Base-by-base conservation (phyloP, 805 yeast genomes). In the Cyberlindnera sargentensis region DNA sequence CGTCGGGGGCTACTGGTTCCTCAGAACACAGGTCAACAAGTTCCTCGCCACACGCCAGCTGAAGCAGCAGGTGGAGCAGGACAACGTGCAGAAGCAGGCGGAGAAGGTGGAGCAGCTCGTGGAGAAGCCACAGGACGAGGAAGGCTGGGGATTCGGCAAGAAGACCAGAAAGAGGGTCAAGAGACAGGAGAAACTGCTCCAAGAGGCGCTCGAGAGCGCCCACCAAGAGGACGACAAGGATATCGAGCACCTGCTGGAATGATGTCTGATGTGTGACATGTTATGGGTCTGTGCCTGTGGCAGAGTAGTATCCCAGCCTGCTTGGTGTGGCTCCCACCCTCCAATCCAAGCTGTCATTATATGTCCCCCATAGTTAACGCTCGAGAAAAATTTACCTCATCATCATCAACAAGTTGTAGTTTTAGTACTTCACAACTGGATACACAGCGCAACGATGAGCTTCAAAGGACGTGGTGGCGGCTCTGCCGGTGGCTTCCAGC, bases 121-220 rank as follows among this genome's bases (percentile, higher is more conserved):
- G 5, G 70, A 64, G 9, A 56, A 62, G 31, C 67, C 70, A 36
- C 69, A 65, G 25, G 64, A 59, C 28, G 55, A 60, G 31, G 71
- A 66, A 29, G 50, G 70, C 5, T 84, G 84, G 68, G 91, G 93
- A 28, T 84, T 89, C 88, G 93, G 93, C 43, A 84, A 84, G 60
- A 72, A 73, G 56, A 83, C 90, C 5, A 75, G 90, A 67, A 68
- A 69, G 50, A 70, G 69, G 46, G 77, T 76, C 35, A 74, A 76
- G 60, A 67, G 68, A 46, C 79, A 79, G 52, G 75, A 80, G 52
- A 67, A 75, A 44, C 49, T 73, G 11, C 65, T 83, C 34, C 78
- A 79, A 52, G 72, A 76, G 40, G 58, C 64, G 11, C 58, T 66
- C 37, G 61, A 68, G 68, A 66, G 73, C 32, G 72, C 69, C 3